Conservation (phyloP, 441 rosid species). For the Hura crepitans region DNA sequence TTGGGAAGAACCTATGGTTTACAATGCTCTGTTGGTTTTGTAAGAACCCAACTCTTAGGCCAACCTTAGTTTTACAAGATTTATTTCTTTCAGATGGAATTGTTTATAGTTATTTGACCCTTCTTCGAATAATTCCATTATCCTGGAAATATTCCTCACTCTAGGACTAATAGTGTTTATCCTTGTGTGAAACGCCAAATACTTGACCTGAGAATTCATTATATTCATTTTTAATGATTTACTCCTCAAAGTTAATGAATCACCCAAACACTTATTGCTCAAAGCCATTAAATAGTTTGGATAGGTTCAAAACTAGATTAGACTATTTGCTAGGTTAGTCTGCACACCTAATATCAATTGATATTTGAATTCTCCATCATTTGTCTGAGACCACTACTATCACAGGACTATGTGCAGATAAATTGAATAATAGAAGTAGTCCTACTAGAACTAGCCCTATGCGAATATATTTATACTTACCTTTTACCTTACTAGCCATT, state of each 20-base stretch:
- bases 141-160: neutral
- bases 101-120: neutral
- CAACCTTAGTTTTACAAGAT: neutral
- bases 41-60: neutral
- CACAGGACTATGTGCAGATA: no score
- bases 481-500: neutral
- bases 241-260: no score
- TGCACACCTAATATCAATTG: no score
- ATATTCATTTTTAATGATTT: neutral
- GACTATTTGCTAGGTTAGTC: neutral
- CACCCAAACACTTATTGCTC: neutral
- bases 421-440: no score
- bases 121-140: neutral
- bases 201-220: neutral
- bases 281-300: neutral
- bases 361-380: no score
- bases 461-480: neutral
- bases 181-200: neutral
- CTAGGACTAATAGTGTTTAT: neutral
- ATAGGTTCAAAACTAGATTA: neutral
- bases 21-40: neutral
- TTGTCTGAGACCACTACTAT: no score
- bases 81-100: no score
- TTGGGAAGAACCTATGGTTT: neutral
- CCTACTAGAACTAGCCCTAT: neutral